Conservation (phyloP, 2,329 filamentous ascomycete species). For the Aspergillus piperis region DNA sequence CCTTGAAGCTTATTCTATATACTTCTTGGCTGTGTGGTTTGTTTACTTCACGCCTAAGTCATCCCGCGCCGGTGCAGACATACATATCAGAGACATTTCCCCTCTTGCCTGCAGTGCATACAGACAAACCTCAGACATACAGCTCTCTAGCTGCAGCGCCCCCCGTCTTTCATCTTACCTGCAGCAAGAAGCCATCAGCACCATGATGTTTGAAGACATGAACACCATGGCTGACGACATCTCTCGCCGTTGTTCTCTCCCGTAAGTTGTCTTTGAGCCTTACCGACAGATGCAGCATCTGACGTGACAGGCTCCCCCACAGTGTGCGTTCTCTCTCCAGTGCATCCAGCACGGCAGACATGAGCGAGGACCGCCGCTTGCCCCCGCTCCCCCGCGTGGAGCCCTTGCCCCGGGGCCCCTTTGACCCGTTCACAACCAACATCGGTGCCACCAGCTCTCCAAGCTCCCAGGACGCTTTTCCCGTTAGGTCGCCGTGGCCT, state of each 20-base stretch:
- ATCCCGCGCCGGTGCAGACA: conserved; percentile 2
- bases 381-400: conserved; percentile 41
- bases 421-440: conserved; percentile 38
- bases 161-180: conserved; percentile 17
- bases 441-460: conserved; percentile 35
- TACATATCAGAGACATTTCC: conserved; percentile 13
- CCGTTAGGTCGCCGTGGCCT: conserved; percentile 36
- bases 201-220: conserved; percentile 36
- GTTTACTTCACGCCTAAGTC: conserved; percentile 14
- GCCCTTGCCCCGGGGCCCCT: conserved; percentile 41
- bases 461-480: conserved; percentile 36
- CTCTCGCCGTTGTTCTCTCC: conserved; percentile 37
- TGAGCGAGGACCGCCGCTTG: conserved; percentile 39
- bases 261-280: conserved; percentile 30
- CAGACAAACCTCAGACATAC: conserved; percentile 26
- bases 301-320: conserved; percentile 6
- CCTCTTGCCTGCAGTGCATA: background rate
- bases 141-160: conserved; percentile 9
- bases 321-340: conserved; percentile 30
- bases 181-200: background rate
- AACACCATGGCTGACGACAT: conserved; percentile 30
- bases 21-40: background rate
- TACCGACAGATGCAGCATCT: conserved; percentile 9
- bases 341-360: conserved; percentile 24
- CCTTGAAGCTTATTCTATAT: conserved; percentile 13